Evolutionary conservation across 192 early-diverging fungal genomes (phyloP).

Genomic region (Geosiphon pyriformis): DNA sequence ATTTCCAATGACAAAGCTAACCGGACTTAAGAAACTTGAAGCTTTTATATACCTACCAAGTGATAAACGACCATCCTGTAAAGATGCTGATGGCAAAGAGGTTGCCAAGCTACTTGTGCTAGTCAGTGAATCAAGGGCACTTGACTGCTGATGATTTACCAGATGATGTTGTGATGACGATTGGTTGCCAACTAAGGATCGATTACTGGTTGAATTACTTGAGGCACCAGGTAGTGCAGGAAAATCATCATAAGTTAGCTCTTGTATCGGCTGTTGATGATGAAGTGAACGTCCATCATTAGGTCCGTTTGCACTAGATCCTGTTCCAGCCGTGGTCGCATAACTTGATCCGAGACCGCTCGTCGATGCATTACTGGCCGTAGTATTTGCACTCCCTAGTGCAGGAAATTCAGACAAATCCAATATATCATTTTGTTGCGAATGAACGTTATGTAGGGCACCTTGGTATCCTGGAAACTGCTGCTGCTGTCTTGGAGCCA

Average conservation of each 20-base stretch:
- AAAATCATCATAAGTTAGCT: constrained; percentile 43
- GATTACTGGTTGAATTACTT: constrained; percentile 32
- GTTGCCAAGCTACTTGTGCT: constrained; percentile 8
- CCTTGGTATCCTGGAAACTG: constrained; percentile 27
- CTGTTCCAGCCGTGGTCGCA: constrained; percentile 38
- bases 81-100: background rate
- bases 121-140: constrained; percentile 10
- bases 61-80: constrained; percentile 13
- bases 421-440: constrained; percentile 30
- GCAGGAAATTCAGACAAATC: constrained; percentile 44
- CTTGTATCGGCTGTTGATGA: constrained; percentile 29
- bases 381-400: constrained; percentile 37
- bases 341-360: constrained; percentile 26
- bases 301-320: constrained; percentile 22
- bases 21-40: background rate
- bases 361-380: constrained; percentile 25
- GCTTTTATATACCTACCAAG: constrained; percentile 11
- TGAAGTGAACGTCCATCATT: constrained; percentile 14
- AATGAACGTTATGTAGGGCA: constrained; percentile 24
- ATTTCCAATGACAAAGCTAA: background rate
- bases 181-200: constrained; percentile 31
- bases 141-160: constrained; percentile 27
- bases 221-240: constrained; percentile 41
- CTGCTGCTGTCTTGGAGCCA: constrained; percentile 23
- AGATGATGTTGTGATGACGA: constrained; percentile 34